A percentile compares a stretch with the other conserved stretches of the same genome.
Evolutionary conservation across 768 basidiomycete species (phyloP).

Genomic region (Leccinum aurantiacum): DNA sequence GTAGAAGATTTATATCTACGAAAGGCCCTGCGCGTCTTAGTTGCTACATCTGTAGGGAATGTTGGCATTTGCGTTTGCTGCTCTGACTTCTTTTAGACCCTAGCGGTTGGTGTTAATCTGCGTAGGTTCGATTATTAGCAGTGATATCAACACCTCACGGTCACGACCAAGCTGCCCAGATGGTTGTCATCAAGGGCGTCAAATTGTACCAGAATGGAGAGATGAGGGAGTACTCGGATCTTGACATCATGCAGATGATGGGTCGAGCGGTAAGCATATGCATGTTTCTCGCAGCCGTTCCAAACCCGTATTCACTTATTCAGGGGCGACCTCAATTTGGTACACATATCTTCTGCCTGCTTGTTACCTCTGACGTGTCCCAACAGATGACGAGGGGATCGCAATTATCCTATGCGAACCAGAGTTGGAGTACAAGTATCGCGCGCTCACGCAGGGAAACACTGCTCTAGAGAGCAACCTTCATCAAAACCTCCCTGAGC

Average conservation of each 20-base stretch:
- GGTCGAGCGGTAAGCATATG: slow-evolving; percentile 76
- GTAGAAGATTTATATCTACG: slow-evolving; percentile 75
- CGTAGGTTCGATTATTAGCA: slow-evolving; percentile 48
- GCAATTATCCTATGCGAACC: slow-evolving; percentile 82
- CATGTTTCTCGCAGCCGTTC: neutral
- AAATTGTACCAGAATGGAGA: slow-evolving; percentile 69
- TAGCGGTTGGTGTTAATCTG: slow-evolving; percentile 95
- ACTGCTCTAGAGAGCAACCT: slow-evolving; percentile 85
- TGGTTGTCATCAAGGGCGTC: slow-evolving; percentile 92
- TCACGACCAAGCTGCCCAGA: slow-evolving; percentile 70
- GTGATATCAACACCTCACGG: neutral
- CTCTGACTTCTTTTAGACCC: slow-evolving; percentile 54
- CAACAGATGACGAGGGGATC: slow-evolving; percentile 74
- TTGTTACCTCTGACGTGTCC: neutral
- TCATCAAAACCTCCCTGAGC: slow-evolving; percentile 81
- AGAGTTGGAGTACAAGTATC: slow-evolving; percentile 71
- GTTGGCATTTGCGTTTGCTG: neutral
- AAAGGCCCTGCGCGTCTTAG: slow-evolving; percentile 62
- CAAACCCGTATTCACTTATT: slow-evolving; percentile 2
- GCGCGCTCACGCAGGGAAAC: slow-evolving; percentile 62
- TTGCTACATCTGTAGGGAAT: slow-evolving; percentile 76
- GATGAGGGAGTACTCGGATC: slow-evolving; percentile 81
- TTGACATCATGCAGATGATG: slow-evolving; percentile 96
- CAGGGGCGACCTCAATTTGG: slow-evolving; percentile 93
- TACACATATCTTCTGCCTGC: slow-evolving; percentile 25